Percentiles rank a stretch among this genome's conserved stretches.
phyloP scores from a whole-genome alignment of 768 basidiomycete species.

The Artomyces pyxidatus region DNA sequence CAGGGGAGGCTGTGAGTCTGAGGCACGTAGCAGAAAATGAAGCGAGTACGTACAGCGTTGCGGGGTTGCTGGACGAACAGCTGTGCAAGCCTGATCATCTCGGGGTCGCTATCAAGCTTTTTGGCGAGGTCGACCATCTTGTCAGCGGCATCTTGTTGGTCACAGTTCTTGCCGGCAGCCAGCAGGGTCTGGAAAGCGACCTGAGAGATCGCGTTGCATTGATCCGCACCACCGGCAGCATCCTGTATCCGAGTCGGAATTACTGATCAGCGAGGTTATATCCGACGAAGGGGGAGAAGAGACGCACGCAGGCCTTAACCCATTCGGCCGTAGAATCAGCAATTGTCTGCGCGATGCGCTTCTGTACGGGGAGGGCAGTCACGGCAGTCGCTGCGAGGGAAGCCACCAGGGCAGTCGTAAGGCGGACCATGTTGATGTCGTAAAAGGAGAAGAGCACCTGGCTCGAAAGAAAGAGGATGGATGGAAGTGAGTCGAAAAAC shows the following conservation, averaged over 20 bases:
- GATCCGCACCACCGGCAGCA: slow-evolving; percentile 44
- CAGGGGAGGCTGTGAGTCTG: neutral
- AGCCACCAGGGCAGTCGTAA: slow-evolving; percentile 1
- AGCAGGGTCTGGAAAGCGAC: slow-evolving; percentile 51
- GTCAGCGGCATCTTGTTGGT: slow-evolving; percentile 42
- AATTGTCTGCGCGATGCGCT: slow-evolving; percentile 44
- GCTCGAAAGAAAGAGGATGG: neutral
- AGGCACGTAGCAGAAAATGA: neutral
- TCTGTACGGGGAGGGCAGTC: slow-evolving; percentile 26
- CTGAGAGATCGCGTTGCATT: slow-evolving; percentile 51
- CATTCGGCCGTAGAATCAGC: slow-evolving; percentile 39
- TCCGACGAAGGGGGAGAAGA: neutral
- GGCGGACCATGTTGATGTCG: slow-evolving; percentile 2
- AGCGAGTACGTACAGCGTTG: slow-evolving; percentile 34
- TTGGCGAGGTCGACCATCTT: slow-evolving; percentile 40
- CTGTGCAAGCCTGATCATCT: slow-evolving; percentile 44
- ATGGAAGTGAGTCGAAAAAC: too few species aligned
- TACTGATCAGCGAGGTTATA: neutral
- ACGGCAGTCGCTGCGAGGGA: neutral
- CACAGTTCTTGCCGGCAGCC: slow-evolving; percentile 32
- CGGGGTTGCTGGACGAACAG: slow-evolving; percentile 50
- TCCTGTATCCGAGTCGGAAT: slow-evolving; percentile 25
- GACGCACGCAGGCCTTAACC: slow-evolving; percentile 46
- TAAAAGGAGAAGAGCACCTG: neutral
- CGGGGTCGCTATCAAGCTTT: slow-evolving; percentile 31